Evolutionary conservation across 768 basidiomycete genomes (phyloP), one percentile per base, ranked within the genome.

Genomic region (Phaffia tasmanica): DNA sequence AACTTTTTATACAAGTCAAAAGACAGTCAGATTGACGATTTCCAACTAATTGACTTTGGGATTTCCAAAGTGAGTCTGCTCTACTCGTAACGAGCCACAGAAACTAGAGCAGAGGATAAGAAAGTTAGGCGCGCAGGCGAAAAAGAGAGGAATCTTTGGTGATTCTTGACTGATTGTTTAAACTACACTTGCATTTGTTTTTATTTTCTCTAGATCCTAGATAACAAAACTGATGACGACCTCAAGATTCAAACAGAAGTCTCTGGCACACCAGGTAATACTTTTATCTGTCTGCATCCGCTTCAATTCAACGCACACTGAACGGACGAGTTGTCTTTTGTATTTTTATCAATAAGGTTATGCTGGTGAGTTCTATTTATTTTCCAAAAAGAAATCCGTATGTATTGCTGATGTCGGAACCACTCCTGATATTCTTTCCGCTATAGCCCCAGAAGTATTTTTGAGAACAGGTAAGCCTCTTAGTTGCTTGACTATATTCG

Each of bases 41-140:
- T 67, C 54, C 47, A 57, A 30, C 60, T 67, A 51, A 67, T 67
- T 46, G 66, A 67, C 61, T 67, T 67, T 25, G 66, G 66, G 1
- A 67, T 67, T 56, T 48, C 61, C 2, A 62, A 58, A 23, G 66
- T 63, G n/a, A 49, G 55, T 61, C 16, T 57, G 29, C 3, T 58
- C 56, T 18, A 5, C 46, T 48, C 15, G 25, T 30, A 21, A 48
- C 48, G 19, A 42, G 35, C 35, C 35, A 42, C 11, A 42, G 11
- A 11, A 11, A 42, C 6, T 11, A 42, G 35, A 42, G 35, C n/a
- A n/a, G 11, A 42, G 11, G 35, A 42, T 5, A 42, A 11, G 35
- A 42, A 42, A 42, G 35, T 42, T 42, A 11, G 6, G 35, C n/a
- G n/a, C n/a, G 35, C 6, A 42, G 35, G 35, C 35, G 11, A 42